Percentiles rank a stretch among this genome's conserved stretches.
phyloP scores from a whole-genome alignment of 1,284 basidiomycete genomes.

The Boletus coffeatus region DNA sequence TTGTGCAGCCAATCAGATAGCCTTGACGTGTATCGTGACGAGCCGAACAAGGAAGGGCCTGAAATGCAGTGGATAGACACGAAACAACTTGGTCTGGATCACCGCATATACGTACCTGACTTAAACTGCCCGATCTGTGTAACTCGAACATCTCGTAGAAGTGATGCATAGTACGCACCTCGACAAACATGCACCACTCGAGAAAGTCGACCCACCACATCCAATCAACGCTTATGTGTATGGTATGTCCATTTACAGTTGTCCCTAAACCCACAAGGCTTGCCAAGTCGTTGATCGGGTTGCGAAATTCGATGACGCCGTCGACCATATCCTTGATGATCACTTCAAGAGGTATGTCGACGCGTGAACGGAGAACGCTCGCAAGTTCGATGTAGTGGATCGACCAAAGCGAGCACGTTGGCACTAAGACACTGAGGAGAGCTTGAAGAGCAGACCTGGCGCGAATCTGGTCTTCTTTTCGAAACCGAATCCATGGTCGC shows the following conservation, averaged over 20 bases:
- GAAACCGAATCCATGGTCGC: conserved; percentile 1
- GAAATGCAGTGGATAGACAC: not conserved
- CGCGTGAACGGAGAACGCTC: conserved; percentile 6
- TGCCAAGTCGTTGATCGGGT: conserved; percentile 26
- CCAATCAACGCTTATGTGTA: conserved; percentile 23
- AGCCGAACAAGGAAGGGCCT: not conserved
- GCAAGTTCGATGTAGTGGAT: conserved; percentile 28
- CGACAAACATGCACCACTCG: conserved; percentile 20
- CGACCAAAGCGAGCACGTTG: conserved; percentile 35
- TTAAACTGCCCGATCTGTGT: conserved; percentile 13
- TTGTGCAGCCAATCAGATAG: conserved; percentile 3
- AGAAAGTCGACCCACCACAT: conserved; percentile 28
- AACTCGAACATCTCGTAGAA: conserved; percentile 2
- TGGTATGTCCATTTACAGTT: conserved; percentile 14
- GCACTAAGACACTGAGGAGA: conserved; percentile 30
- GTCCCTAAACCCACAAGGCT: conserved; percentile 22
- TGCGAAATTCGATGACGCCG: conserved; percentile 31
- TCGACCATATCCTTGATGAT: conserved; percentile 24
- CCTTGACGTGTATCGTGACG: not conserved
- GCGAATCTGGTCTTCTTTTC: conserved; percentile 8
- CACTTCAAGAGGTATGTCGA: conserved; percentile 25
- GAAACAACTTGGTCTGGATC: not conserved
- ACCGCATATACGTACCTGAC: conserved; percentile 21
- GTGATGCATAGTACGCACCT: conserved; percentile 21
- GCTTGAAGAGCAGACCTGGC: conserved; percentile 29